A percentile compares a stretch with the other conserved stretches of the same genome.
phyloP scores from a whole-genome alignment of 2,329 filamentous ascomycete species.

The Xylaria sp. region DNA sequence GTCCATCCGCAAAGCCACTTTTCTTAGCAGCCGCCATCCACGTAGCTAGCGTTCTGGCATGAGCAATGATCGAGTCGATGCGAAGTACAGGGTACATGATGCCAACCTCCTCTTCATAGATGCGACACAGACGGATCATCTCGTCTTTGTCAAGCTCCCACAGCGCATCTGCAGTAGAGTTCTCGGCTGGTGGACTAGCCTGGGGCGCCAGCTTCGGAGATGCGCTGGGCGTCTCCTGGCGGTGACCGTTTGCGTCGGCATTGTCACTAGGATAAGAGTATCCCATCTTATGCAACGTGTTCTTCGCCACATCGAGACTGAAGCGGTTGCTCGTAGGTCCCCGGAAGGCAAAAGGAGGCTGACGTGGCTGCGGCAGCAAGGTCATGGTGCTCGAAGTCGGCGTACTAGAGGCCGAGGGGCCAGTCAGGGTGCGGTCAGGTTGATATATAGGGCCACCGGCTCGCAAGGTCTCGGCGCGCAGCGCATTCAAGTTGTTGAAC shows the following conservation, averaged over 20 bases:
- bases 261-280: slow-evolving; percentile 74
- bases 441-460: slow-evolving; percentile 28
- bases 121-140: slow-evolving; percentile 78
- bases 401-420: slow-evolving; percentile 54
- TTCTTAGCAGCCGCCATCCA: slow-evolving; percentile 72
- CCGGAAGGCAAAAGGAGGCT: slow-evolving; percentile 79
- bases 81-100: slow-evolving; percentile 91
- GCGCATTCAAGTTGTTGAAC: slow-evolving; percentile 74
- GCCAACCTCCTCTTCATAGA: slow-evolving; percentile 91
- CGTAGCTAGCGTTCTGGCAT: slow-evolving; percentile 75
- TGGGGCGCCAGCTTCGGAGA: slow-evolving; percentile 51
- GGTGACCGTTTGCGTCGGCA: slow-evolving; percentile 69
- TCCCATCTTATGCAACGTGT: slow-evolving; percentile 88
- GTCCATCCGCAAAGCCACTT: slow-evolving; percentile 49
- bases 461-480: slow-evolving; percentile 68
- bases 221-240: slow-evolving; percentile 48
- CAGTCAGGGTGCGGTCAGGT: slow-evolving; percentile 55
- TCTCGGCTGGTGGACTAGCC: slow-evolving; percentile 53
- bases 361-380: slow-evolving; percentile 62
- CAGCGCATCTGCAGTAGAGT: slow-evolving; percentile 72
- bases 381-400: slow-evolving; percentile 59
- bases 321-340: slow-evolving; percentile 89
- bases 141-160: slow-evolving; percentile 83
- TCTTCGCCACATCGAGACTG: slow-evolving; percentile 87
- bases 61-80: slow-evolving; percentile 75